Conservation (phyloP, 176 grass and related monocot genomes). For the Rhynchospora breviuscula region DNA sequence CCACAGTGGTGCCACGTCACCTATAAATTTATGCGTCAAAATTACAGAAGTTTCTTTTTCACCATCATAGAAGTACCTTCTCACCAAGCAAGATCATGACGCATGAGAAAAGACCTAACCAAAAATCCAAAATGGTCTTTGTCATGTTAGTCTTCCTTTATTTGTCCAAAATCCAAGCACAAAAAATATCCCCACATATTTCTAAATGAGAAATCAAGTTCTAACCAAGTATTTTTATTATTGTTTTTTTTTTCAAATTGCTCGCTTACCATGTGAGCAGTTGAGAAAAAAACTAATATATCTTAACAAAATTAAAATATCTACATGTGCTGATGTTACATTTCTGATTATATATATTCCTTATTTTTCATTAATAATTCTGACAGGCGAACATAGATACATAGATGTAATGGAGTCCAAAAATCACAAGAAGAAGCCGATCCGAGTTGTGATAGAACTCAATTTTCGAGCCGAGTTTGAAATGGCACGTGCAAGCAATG, state of each 20-base stretch:
- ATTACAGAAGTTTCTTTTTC: background rate
- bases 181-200: background rate
- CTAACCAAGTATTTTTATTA: background rate
- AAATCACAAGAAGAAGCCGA: conserved; percentile 36
- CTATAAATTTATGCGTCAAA: background rate
- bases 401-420: conserved; percentile 50
- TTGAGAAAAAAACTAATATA: background rate
- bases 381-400: conserved; percentile 52
- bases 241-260: background rate
- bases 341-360: background rate
- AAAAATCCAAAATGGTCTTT: background rate
- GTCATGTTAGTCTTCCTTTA: background rate
- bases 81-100: background rate
- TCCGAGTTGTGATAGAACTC: conserved; percentile 46
- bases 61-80: background rate
- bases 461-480: conserved; percentile 65
- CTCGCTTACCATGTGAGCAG: background rate
- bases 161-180: background rate
- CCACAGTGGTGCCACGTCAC: background rate
- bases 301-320: background rate
- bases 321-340: background rate
- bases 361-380: background rate
- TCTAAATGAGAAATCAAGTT: conserved; percentile 1
- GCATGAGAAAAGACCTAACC: background rate
- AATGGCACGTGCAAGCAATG: conserved; percentile 44